Percentiles rank a stretch among this genome's conserved stretches.
Conservation (phyloP, 305 asterid genomes). For the Solanum hybrid region DNA sequence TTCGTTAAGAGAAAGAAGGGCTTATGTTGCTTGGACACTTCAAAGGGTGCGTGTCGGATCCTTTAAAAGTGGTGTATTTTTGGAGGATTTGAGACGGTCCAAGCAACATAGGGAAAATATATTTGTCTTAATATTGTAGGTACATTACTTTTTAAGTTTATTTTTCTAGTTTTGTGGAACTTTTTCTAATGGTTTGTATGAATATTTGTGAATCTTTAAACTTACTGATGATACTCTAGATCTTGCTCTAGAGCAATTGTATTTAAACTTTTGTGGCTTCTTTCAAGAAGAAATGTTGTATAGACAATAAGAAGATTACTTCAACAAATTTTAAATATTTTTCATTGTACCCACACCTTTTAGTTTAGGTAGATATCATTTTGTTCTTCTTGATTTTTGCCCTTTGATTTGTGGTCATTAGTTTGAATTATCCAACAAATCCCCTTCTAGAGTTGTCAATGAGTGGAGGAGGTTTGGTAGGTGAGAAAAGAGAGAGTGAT, state of each 20-base stretch:
- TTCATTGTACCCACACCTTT: not conserved
- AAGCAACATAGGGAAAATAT: not conserved
- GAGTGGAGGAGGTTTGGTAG: not conserved
- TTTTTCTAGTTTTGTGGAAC: not conserved
- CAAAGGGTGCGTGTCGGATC: not conserved
- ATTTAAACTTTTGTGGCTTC: not conserved
- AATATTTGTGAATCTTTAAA: not conserved
- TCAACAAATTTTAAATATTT: not conserved
- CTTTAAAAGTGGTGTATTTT: not conserved
- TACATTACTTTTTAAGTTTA: not conserved
- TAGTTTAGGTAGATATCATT: not conserved
- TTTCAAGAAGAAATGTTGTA: slow-evolving; percentile 1
- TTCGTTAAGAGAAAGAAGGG: slow-evolving; percentile 13
- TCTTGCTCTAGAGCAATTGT: not conserved
- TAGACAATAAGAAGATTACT: not conserved
- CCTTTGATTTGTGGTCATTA: not conserved
- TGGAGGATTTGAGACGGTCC: not conserved
- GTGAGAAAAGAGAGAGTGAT: not conserved
- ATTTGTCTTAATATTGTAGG: not conserved
- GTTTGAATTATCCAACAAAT: not conserved
- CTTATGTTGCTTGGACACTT: not conserved
- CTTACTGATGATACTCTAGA: not conserved
- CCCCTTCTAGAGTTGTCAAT: not conserved
- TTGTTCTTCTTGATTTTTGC: not conserved
- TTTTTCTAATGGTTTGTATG: not conserved